These are phyloP conservation scores for Phaseolus coccineus DNA, from an alignment of 331 rosid genomes.

Conservation along the genomic window DNA sequence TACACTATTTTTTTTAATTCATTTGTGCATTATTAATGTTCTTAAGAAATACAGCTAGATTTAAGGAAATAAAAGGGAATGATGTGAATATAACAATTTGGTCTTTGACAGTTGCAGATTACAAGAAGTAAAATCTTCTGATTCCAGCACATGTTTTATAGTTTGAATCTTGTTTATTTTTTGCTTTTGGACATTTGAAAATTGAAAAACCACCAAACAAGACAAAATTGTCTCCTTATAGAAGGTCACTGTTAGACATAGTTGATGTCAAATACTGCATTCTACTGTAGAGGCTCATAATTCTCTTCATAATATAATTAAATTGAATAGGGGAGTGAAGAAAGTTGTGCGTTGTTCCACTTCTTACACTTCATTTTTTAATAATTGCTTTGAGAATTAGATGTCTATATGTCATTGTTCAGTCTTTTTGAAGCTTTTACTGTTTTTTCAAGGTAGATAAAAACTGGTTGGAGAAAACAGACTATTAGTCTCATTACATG, in stretches of 20 bases:
- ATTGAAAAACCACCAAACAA: constrained; percentile 3
- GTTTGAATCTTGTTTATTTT: constrained; percentile 20
- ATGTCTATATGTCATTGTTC: constrained; percentile 17
- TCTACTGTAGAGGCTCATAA: neutral
- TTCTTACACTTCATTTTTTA: neutral
- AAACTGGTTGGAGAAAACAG: neutral
- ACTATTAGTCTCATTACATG: constrained; percentile 8
- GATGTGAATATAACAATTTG: constrained; percentile 13
- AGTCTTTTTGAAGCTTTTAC: neutral
- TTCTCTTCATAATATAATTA: constrained; percentile 7
- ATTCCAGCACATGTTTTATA: constrained; percentile 15
- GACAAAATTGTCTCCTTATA: neutral
- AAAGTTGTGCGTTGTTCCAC: neutral
- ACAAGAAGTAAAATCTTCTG: neutral
- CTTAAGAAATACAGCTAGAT: neutral
- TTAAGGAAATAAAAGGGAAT: constrained; percentile 15
- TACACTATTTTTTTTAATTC: constrained; percentile 2
- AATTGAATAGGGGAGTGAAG: neutral
- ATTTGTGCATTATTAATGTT: constrained; percentile 2
- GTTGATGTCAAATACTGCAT: neutral
- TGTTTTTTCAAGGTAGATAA: constrained; percentile 20
- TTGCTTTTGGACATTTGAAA: neutral
- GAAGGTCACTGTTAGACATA: neutral
- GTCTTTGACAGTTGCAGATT: neutral
- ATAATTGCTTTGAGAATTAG: constrained; percentile 10